Base-by-base conservation (phyloP, 2,329 filamentous ascomycete species). In the Pestalotiopsis sp. region DNA sequence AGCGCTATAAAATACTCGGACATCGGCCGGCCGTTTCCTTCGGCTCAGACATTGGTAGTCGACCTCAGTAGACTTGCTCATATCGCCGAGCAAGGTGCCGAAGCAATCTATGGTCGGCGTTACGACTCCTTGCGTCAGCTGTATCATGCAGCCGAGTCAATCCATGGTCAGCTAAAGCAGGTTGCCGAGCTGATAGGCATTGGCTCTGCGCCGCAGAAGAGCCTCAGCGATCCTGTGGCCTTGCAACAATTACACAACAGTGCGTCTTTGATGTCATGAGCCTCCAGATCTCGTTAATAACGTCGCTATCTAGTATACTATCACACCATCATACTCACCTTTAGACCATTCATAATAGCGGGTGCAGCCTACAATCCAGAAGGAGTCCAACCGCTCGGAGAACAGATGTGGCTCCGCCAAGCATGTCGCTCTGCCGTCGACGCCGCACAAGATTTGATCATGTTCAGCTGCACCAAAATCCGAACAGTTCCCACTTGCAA, bases 381-480 rank as follows among this genome's bases (percentile, higher is more conserved):
- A 52, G 45, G 45, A n/a, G 45, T 17, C 3, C 70, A 31, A 68
- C 61, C 58, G 52, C 64, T 2, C 52, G 65, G 12, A 61, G 69
- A 69, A 7, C 25, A 23, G 38, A 77, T 78, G 69, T 78, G 76
- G 76, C 71, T 78, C 6, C 69, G 76, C 62, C 75, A 76, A 36
- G 76, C 76, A 1, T 78, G 76, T 57, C 67, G 76, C 62, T 70
- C 73, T 36, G 76, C 76, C 1, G 73, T 72, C 41, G 74, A 77
- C 57, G 74, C 76, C 5, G 76, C 76, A 7, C 76, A 77, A 62
- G 76, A 78, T 68, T 72, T 72, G 13, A 71, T 76, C n/a, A 67
- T 75, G 13, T 75, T 72, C 23, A 69, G 45, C 60, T 70, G 66
- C 68, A 62, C 31, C 68, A 69, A 62, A 52, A 60, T 74, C 14